Conservation (phyloP, 192 early-diverging fungal genomes). For the Backusella liffmaniae region DNA sequence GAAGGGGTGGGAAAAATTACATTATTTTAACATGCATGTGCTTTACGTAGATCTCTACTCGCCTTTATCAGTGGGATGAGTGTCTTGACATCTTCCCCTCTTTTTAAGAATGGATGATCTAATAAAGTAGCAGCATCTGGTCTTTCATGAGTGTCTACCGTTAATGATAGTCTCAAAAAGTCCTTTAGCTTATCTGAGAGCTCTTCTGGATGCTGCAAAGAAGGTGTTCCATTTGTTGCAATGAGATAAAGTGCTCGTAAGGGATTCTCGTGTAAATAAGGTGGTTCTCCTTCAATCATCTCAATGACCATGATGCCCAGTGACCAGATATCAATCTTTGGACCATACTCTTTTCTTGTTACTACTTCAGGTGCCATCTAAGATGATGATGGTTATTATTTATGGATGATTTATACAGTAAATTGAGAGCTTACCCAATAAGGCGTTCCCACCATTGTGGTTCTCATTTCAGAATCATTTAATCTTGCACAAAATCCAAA, state of each 20-base stretch:
- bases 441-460: slow-evolving; percentile 87
- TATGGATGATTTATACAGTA: neutral
- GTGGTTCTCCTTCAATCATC: slow-evolving; percentile 97
- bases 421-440: slow-evolving; percentile 60
- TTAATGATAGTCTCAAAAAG: slow-evolving; percentile 78
- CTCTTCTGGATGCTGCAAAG: slow-evolving; percentile 86
- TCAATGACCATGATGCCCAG: slow-evolving; percentile 97
- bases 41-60: slow-evolving; percentile 27
- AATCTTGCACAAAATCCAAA: slow-evolving; percentile 88
- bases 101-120: slow-evolving; percentile 83
- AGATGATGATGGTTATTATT: neutral
- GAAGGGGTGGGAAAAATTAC: neutral
- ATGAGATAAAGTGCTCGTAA: slow-evolving; percentile 89
- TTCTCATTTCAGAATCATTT: slow-evolving; percentile 66
- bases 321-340: slow-evolving; percentile 97
- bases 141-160: slow-evolving; percentile 78
- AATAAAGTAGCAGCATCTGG: slow-evolving; percentile 80
- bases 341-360: slow-evolving; percentile 86
- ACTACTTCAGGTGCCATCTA: slow-evolving; percentile 99
- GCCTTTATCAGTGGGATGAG: slow-evolving; percentile 76
- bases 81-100: slow-evolving; percentile 76
- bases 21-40: slow-evolving; percentile 16
- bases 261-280: slow-evolving; percentile 94
- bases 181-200: slow-evolving; percentile 72
- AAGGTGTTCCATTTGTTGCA: slow-evolving; percentile 92